Percentiles rank a stretch among this genome's conserved stretches.
Evolutionary conservation across 768 basidiomycete species (phyloP).

Genomic region (Pleurotus pulmonarius): DNA sequence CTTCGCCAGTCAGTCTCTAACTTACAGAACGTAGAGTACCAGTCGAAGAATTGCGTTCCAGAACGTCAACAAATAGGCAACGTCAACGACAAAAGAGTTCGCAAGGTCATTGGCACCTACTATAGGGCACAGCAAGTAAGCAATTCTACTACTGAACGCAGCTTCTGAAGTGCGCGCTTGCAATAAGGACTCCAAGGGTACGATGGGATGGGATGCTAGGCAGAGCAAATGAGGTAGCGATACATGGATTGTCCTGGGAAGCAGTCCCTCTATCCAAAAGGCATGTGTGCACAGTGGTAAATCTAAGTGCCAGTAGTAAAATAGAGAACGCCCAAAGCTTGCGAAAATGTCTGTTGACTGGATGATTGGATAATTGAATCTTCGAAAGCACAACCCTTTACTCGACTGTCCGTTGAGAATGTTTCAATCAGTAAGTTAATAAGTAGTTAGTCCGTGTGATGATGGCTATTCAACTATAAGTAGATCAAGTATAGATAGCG

Average conservation of each 20-base stretch:
- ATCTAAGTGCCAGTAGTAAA: not conserved
- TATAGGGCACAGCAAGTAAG: too few species aligned
- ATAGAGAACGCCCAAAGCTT: not conserved
- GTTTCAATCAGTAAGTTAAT: slow-evolving; percentile 3
- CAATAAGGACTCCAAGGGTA: not conserved
- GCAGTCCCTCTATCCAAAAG: slow-evolving; percentile 2
- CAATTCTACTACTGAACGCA: not conserved
- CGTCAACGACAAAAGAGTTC: too few species aligned
- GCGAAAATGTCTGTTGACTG: too few species aligned
- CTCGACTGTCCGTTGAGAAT: slow-evolving; percentile 5
- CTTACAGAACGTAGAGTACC: too few species aligned
- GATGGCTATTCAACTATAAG: slow-evolving; percentile 7
- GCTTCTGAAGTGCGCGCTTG: not conserved
- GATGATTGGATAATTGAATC: not conserved
- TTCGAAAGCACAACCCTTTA: not conserved
- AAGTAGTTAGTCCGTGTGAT: slow-evolving; percentile 3
- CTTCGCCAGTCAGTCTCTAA: too few species aligned
- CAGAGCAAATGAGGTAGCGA: not conserved
- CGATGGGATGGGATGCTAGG: not conserved
- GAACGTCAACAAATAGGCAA: too few species aligned
- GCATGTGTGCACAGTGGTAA: not conserved
- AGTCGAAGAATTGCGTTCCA: too few species aligned
- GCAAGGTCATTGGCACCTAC: too few species aligned
- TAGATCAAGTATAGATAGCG: slow-evolving; percentile 5
- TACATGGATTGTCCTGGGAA: not conserved